These are phyloP conservation scores for Cystobasidium tubakii DNA, from an alignment of 768 basidiomycete genomes.

Conservation along the genomic window DNA sequence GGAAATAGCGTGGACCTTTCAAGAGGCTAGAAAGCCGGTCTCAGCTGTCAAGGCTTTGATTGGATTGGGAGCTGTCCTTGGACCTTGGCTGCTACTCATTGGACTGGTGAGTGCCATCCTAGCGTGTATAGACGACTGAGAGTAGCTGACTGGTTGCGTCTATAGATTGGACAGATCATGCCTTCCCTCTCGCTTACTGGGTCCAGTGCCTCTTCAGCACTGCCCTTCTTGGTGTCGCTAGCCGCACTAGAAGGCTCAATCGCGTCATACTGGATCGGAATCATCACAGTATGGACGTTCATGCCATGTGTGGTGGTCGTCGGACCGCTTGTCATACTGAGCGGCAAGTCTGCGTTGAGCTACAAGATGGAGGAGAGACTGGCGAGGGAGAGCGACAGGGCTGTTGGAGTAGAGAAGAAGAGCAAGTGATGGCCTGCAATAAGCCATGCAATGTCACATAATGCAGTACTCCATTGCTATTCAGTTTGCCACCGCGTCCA, in stretches of 20 bases:
- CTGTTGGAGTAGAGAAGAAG: slow-evolving; percentile 16
- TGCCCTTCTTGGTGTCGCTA: slow-evolving; percentile 39
- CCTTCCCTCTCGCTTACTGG: slow-evolving; percentile 17
- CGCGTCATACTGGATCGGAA: slow-evolving; percentile 39
- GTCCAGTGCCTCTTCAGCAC: background rate
- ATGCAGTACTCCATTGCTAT: background rate
- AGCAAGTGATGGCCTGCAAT: background rate
- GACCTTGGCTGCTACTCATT: slow-evolving; percentile 39
- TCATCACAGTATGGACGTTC: slow-evolving; percentile 38
- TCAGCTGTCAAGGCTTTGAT: background rate
- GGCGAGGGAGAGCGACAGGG: background rate
- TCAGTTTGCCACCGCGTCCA: too few species aligned
- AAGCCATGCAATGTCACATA: background rate
- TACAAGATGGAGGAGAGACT: slow-evolving; percentile 35
- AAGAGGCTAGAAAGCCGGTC: slow-evolving; percentile 33
- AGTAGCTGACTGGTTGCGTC: background rate
- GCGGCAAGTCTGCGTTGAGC: slow-evolving; percentile 37
- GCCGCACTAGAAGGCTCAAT: slow-evolving; percentile 41
- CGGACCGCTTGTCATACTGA: slow-evolving; percentile 1
- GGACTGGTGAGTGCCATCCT: slow-evolving; percentile 25
- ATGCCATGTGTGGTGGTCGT: slow-evolving; percentile 36
- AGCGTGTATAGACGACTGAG: background rate
- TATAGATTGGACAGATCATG: background rate
- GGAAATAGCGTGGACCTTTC: slow-evolving; percentile 41
- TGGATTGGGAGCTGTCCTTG: slow-evolving; percentile 37